These are phyloP conservation scores for Nicotiana tomentosiformis DNA, from an alignment of 257 asterid species.

Conservation along the genomic window DNA sequence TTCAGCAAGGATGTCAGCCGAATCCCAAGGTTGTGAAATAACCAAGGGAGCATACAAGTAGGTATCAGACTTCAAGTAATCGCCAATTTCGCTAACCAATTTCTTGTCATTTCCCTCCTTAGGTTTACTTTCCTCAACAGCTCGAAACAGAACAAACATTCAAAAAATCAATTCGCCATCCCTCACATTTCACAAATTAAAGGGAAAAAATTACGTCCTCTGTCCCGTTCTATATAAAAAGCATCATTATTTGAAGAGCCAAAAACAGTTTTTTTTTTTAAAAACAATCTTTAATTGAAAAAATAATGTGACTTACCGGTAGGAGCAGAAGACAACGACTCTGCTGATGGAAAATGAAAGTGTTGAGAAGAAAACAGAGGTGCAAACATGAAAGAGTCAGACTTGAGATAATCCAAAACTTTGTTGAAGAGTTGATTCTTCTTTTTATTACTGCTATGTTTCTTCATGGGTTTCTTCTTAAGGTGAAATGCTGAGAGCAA, in stretches of 20 bases:
- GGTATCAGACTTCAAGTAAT: conserved; percentile 37
- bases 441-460: background rate
- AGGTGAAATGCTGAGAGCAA: background rate
- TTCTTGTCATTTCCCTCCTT: conserved; percentile 8
- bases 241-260: background rate
- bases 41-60: conserved; percentile 46
- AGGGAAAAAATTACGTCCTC: no score
- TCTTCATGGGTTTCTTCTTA: conserved; percentile 22
- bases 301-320: background rate
- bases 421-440: conserved; percentile 20
- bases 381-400: conserved; percentile 45
- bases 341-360: conserved; percentile 5
- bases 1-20: background rate
- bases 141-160: conserved; percentile 13
- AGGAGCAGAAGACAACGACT: background rate
- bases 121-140: conserved; percentile 18
- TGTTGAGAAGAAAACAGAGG: conserved; percentile 25
- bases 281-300: no score
- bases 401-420: conserved; percentile 35
- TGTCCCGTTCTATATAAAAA: no score
- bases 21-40: conserved; percentile 10
- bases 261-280: background rate
- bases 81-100: conserved; percentile 13
- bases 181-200: background rate
- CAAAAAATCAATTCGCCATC: background rate